Evolutionary conservation across 176 grass and related monocot genomes (phyloP).

Genomic region (Hordeum vulgare): DNA sequence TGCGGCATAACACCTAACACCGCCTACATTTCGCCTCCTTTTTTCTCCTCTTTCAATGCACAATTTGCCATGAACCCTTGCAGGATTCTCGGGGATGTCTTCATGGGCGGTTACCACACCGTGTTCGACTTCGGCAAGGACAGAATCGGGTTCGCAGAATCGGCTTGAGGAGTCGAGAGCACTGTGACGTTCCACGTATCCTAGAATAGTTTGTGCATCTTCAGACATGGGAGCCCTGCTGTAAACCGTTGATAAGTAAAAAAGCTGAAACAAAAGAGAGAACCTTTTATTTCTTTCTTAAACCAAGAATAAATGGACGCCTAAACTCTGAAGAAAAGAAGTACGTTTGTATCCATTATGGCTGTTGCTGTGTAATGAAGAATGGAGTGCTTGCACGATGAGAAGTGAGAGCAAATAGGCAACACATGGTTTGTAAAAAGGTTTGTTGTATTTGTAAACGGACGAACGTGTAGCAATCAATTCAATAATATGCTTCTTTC

Average conservation of each 20-base stretch:
- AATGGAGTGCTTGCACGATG: not conserved
- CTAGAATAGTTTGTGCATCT: not conserved
- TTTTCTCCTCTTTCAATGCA: not conserved
- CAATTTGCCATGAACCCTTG: not conserved
- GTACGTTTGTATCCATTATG: not conserved
- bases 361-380: not conserved
- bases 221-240: not conserved
- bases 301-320: not conserved
- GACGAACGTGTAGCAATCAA: not conserved
- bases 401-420: not conserved
- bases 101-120: slow-evolving; percentile 95
- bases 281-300: slow-evolving; percentile 8
- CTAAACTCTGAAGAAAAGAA: not conserved
- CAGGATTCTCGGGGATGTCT: slow-evolving; percentile 99
- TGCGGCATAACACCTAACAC: not conserved
- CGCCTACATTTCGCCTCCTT: not conserved
- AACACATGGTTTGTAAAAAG: not conserved
- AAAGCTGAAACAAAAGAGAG: not conserved
- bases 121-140: slow-evolving; percentile 82
- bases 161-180: slow-evolving; percentile 30
- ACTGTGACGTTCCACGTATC: not conserved
- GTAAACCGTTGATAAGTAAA: not conserved
- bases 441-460: not conserved
- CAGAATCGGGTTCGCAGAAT: slow-evolving; percentile 72
- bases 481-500: not conserved